Conservation (phyloP, 345 rosid species). For the Ceriops zippeliana region DNA sequence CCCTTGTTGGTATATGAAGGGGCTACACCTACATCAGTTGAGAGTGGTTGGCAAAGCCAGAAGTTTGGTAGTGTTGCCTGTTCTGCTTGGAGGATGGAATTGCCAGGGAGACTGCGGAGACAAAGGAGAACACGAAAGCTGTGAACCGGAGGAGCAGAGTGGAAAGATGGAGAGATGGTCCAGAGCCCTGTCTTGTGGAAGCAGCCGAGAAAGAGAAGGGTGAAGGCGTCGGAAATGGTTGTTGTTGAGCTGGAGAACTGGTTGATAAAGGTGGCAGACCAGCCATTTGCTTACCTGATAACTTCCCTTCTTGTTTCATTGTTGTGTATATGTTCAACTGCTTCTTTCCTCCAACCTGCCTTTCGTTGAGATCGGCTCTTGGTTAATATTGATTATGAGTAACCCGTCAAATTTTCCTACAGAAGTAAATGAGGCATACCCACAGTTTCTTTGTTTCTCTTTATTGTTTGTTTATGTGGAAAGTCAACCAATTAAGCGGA, state of each 20-base stretch:
- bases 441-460: not conserved
- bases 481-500: not conserved
- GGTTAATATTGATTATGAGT: too few species aligned
- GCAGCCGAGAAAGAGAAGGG: constrained; percentile 49
- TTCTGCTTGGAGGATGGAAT: constrained; percentile 30
- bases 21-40: too few species aligned
- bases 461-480: too few species aligned
- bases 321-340: not conserved
- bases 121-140: constrained; percentile 49
- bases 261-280: constrained; percentile 39
- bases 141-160: constrained; percentile 48
- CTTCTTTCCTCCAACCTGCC: constrained; percentile 11
- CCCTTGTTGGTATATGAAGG: too few species aligned
- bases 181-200: constrained; percentile 38
- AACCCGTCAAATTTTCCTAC: too few species aligned
- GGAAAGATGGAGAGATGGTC: constrained; percentile 31
- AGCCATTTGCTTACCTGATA: constrained; percentile 33
- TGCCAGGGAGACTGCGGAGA: constrained; percentile 60
- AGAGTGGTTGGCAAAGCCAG: constrained; percentile 35
- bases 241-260: constrained; percentile 26
- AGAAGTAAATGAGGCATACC: too few species aligned
- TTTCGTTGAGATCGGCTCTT: too few species aligned
- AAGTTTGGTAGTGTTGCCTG: constrained; percentile 21
- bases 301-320: constrained; percentile 31
- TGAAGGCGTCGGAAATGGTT: constrained; percentile 54